Base-by-base conservation (phyloP, 2,329 filamentous ascomycete species). In the Hypoxylon sp. region DNA sequence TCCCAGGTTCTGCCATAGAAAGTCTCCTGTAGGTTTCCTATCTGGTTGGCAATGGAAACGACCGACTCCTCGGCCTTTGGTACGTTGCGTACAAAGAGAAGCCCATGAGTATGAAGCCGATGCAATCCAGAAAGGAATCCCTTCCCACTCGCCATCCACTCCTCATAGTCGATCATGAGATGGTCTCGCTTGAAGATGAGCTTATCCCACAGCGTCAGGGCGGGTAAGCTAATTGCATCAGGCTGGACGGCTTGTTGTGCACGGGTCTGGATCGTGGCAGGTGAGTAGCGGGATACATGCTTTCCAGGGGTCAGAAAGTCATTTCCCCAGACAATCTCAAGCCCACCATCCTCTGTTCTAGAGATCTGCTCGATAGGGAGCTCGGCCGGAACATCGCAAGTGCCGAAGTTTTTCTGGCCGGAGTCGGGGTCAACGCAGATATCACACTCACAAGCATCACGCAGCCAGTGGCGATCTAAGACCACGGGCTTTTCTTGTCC, bases 1-100 rank as follows among this genome's bases (percentile, higher is more conserved):
- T 97, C 91, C 88, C 94, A 98, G 0, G 93, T 97, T 70, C 85
- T 82, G 43, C 95, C 95, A 77, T 98, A 98, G 74, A 98, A 95
- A 6, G 94, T 95, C 71, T 93, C 89, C 72, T 93, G 91, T 24
- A 97, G 79, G 32, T 86, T 86, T 1, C 93, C 94, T 62, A 98
- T 91, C 53, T 89, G 86, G 3, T 83, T 81, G 1, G 89, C 91
- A 60, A 98, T 87, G 20, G 82, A 79, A 39, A 86, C 83, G 4
- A 97, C 90, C 4, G 88, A 84, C 1, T 83, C 77, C 64, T 90
- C 86, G 15, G 85, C 84, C 8, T 88, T 81, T 0, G 94, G 94
- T 5, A 97, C 89, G 63, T 87, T 85, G 50, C 85, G 87, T 26
- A 98, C 77, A 76, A 97, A 92, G 15, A 97, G 79, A 0, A 98